phyloP scores from a whole-genome alignment of 768 basidiomycete genomes.

The Lactarius trivialis region DNA sequence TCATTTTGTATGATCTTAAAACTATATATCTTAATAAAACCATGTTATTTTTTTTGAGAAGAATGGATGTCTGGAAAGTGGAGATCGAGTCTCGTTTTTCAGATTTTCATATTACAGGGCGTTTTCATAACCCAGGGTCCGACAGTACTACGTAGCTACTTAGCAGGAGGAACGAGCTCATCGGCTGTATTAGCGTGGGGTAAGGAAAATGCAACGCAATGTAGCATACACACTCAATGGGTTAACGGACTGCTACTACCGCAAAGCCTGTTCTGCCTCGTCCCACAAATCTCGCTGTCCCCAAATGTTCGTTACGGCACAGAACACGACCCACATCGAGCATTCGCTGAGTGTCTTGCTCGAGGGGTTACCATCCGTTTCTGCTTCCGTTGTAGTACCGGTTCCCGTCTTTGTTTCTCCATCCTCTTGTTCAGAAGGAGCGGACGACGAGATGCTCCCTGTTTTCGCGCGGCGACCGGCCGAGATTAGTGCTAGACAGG shows the following conservation, averaged over 20 bases:
- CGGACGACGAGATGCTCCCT: not conserved
- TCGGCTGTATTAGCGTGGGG: not conserved
- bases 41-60: no score
- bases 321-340: constrained; percentile 71
- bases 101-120: no score
- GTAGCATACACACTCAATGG: not conserved
- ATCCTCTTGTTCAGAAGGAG: not conserved
- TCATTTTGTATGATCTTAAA: no score
- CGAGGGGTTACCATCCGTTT: not conserved
- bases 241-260: not conserved
- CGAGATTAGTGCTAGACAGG: constrained; percentile 40
- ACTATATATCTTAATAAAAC: no score
- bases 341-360: constrained; percentile 32
- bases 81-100: no score
- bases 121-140: no score
- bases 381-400: not conserved
- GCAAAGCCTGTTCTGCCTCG: constrained; percentile 47
- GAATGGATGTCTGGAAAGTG: no score
- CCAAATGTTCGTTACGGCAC: constrained; percentile 62
- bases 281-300: constrained; percentile 76
- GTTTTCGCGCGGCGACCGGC: constrained; percentile 10
- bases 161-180: not conserved
- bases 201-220: not conserved
- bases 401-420: constrained; percentile 5
- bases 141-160: no score